These are phyloP conservation scores for Alnus glutinosa DNA, from an alignment of 306 rosid species.

Conservation along the genomic window DNA sequence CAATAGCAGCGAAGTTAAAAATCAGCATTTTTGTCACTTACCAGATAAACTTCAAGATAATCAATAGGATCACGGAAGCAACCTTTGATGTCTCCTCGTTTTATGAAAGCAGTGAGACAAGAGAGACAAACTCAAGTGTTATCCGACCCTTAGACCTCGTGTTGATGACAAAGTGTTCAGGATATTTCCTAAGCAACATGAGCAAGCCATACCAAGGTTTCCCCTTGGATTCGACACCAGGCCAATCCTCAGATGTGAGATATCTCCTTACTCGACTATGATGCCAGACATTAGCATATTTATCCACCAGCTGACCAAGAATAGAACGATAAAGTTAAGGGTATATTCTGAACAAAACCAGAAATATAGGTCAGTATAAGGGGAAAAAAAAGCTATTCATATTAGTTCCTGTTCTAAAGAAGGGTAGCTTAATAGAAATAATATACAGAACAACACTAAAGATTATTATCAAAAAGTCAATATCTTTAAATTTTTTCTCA, in stretches of 20 bases:
- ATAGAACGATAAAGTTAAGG: constrained; percentile 3
- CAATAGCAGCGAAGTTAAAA: constrained; percentile 3
- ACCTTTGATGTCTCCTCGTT: neutral
- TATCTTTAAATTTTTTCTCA: neutral
- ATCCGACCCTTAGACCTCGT: constrained; percentile 89
- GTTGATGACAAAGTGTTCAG: constrained; percentile 97
- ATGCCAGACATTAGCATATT: constrained; percentile 78
- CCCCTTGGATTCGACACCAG: constrained; percentile 90
- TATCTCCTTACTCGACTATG: constrained; percentile 82
- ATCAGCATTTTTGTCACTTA: constrained; percentile 4
- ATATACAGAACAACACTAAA: neutral
- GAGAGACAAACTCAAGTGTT: constrained; percentile 87
- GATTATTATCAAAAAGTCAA: neutral
- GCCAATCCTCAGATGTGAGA: constrained; percentile 86
- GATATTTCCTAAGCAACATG: constrained; percentile 91
- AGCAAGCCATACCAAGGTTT: constrained; percentile 97
- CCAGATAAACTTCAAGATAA: constrained; percentile 11
- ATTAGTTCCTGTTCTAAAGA: no score
- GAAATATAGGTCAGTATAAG: neutral
- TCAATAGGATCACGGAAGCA: constrained; percentile 13
- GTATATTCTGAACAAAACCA: neutral
- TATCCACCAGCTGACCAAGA: constrained; percentile 74
- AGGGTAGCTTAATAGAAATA: no score
- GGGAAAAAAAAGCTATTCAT: neutral
- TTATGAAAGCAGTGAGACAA: constrained; percentile 85